Base-by-base conservation (phyloP, 1,284 basidiomycete genomes). In the Ceratobasidium sp. region DNA sequence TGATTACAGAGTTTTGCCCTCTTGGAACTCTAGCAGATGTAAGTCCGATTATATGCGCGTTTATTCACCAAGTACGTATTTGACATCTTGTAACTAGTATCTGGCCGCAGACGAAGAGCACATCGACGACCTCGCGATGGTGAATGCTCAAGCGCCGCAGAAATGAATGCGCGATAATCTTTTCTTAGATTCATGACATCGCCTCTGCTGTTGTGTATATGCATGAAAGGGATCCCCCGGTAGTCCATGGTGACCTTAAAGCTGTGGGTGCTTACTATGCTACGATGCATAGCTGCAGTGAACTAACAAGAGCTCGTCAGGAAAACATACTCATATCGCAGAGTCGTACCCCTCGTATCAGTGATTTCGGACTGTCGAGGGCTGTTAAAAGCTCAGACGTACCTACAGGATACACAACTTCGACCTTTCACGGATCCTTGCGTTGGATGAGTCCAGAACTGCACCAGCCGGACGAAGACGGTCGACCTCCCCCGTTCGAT, bases 181-280 rank as follows among this genome's bases (percentile, higher is more conserved):
- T 65, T 4, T 45, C 63, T 20, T 37, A 73, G 69, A 63, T 63
- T 73, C 69, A 73, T 23, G 69, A 73, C 42, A 73, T 73, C 10
- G 69, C 69, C 8, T 73, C 69, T 39, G 69, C 56, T 17, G 69
- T 73, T 31, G 69, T 73, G 26, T 77, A 77, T 71, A 63, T 77
- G 67, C 76, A 77, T 47, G 69, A 66, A 17, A 33, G 49, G 23
- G 64, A 65, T 35, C 76, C 76, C 20, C 69, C 76, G 28, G 61
- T 77, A 20, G 69, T 77, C 26, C 76, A 77, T n/a, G 76, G 76
- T 7, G 76, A 77, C 61, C 37, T 77, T n/a, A 77, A 77, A 60
- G 63, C 68, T 1, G 76, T 77, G 45, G 35, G 68, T n/a, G n/a
- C n/a, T n/a, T 26, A 13, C 23, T 33, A 17, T 33, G 3, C 33